Evolutionary conservation across 2,329 filamentous ascomycete genomes (phyloP).

Genomic region (Tolypocladium tropicale): DNA sequence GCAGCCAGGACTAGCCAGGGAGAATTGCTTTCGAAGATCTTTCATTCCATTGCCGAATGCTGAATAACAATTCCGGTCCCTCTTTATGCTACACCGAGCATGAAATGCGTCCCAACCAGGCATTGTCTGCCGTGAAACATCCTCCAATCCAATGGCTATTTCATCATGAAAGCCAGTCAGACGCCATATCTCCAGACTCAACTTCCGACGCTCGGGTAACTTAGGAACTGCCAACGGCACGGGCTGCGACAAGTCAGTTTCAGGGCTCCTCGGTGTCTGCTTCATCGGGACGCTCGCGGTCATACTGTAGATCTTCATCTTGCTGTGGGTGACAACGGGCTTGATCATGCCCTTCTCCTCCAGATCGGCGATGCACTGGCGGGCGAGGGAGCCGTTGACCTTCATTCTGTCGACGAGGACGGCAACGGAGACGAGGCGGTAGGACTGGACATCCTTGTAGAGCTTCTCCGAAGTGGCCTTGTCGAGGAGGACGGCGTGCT

Average conservation of each 20-base stretch:
- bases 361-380: constrained; percentile 79
- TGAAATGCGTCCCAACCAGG: constrained; percentile 29
- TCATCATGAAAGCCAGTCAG: constrained; percentile 25
- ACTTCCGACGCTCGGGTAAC: constrained; percentile 19
- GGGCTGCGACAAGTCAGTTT: constrained; percentile 35
- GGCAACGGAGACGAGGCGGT: constrained; percentile 97
- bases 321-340: constrained; percentile 92
- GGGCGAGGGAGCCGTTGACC: constrained; percentile 97
- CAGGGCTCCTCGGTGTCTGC: background rate
- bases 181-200: constrained; percentile 27
- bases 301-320: constrained; percentile 95
- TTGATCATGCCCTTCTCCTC: constrained; percentile 99
- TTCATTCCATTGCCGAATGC: constrained; percentile 29
- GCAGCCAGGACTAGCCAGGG: background rate
- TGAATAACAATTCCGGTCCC: constrained; percentile 25
- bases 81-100: constrained; percentile 27
- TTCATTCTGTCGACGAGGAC: constrained; percentile 99
- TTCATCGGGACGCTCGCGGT: constrained; percentile 8
- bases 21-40: constrained; percentile 17
- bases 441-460: constrained; percentile 99
- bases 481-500: constrained; percentile 98
- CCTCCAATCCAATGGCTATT: constrained; percentile 23
- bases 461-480: constrained; percentile 96
- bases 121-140: constrained; percentile 23
- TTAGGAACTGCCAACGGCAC: constrained; percentile 46